A percentile compares a stretch with the other conserved stretches of the same genome.
phyloP scores from a whole-genome alignment of 345 rosid species.

The Citropsis articulata region DNA sequence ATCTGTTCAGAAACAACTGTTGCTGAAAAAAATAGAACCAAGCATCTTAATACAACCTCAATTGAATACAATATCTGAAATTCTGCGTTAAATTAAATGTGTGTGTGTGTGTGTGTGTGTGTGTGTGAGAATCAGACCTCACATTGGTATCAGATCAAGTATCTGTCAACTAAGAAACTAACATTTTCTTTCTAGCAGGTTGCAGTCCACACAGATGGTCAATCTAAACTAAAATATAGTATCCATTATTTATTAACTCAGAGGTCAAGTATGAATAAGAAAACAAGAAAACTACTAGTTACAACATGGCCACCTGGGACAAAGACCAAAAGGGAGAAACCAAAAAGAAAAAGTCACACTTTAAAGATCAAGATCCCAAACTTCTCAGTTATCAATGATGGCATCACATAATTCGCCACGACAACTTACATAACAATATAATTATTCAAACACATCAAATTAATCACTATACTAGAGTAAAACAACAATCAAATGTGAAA shows the following conservation, averaged over 20 bases:
- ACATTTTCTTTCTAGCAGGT: neutral
- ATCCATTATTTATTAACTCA: neutral
- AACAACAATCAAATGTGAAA: neutral
- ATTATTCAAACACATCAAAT: neutral
- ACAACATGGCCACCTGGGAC: no score
- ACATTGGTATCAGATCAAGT: neutral
- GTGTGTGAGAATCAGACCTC: neutral
- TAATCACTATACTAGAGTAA: neutral
- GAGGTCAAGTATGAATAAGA: neutral
- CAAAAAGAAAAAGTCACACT: neutral
- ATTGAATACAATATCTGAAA: neutral
- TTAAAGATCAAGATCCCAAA: neutral
- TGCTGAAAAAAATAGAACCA: slow-evolving; percentile 46
- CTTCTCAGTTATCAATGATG: neutral
- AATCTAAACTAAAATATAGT: neutral
- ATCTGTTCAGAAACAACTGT: slow-evolving; percentile 49
- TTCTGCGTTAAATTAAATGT: neutral
- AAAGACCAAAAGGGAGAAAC: neutral
- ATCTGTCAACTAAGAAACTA: neutral
- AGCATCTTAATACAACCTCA: neutral
- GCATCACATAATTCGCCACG: neutral
- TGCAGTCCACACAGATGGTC: neutral
- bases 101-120: neutral
- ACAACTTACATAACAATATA: neutral
- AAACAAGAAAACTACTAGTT: neutral